Evolutionary conservation across 2,329 filamentous ascomycete genomes (phyloP), one percentile per base, ranked within the genome.

Genomic region (Stachybotrys chlorohalonatus): DNA sequence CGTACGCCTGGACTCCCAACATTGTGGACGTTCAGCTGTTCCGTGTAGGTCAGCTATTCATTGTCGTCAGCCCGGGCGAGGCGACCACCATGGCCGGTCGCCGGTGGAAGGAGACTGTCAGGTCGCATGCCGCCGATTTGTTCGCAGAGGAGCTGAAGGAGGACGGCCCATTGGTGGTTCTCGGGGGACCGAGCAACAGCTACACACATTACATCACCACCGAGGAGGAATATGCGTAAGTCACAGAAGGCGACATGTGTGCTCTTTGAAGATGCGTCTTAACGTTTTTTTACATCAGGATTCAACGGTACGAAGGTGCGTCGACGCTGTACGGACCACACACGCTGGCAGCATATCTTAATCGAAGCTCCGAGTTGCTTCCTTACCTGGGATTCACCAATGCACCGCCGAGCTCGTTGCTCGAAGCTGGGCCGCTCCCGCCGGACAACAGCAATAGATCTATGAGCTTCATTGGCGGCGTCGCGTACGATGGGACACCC

Each of bases 11-110:
- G 92, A 82, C 84, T 0, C 89, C 92, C 5, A 95, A 96, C 63
- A 88, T 96, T 58, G 86, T 95, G 54, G 90, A 96, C 66, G 80
- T 96, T 31, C 92, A 96, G 68, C 73, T 89, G 16, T 75, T 96
- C 13, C 86, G 92, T 24, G 85, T 93, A 2, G 92, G 92, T 3
- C 89, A 95, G 63, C 73, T 96, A 51, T 75, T 95, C 57, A 88
- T 96, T 59, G 85, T 96, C 59, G 80, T 95, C n/a, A 87, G 86
- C 31, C 87, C 91, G 0, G 89, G 90, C 49, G 92, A 96, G 71
- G 90, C 89, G 1, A 94, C 89, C 0, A 96, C 92, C 8, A 96
- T 96, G 92, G 81, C 89, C 1, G 92, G 92, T 1, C 83, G 92
- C 11, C 83, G 92, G 39, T 96, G 92, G 92, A 87, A 87, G 62